These are phyloP conservation scores for Hemileccinum impolitum DNA, from an alignment of 768 basidiomycete species.

Conservation along the genomic window DNA sequence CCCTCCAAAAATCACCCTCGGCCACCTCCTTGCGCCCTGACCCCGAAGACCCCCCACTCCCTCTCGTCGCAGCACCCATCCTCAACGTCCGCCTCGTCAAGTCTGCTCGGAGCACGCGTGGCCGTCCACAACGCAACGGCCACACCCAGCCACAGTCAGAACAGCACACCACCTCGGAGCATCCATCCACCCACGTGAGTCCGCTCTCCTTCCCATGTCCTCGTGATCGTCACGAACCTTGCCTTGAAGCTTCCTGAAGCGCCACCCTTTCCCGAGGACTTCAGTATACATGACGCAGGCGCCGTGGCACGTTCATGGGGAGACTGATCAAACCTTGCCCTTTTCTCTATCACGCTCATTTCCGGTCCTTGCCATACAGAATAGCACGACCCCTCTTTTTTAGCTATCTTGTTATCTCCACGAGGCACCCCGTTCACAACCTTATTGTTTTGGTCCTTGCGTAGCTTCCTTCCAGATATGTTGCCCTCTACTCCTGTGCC, in stretches of 20 bases:
- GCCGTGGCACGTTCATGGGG: constrained; percentile 35
- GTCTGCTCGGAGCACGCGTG: constrained; percentile 16
- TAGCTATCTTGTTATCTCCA: constrained; percentile 32
- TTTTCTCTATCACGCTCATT: constrained; percentile 29
- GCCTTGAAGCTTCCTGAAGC: constrained; percentile 4
- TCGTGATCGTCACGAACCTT: constrained; percentile 8
- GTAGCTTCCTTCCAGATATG: constrained; percentile 25
- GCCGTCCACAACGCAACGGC: constrained; percentile 21
- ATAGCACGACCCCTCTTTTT: constrained; percentile 20
- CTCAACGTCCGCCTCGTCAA: constrained; percentile 28
- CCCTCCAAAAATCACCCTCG: constrained; percentile 21
- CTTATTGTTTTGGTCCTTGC: constrained; percentile 20
- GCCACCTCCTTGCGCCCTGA: constrained; percentile 24
- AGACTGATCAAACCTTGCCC: constrained; percentile 21
- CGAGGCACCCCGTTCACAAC: constrained; percentile 25
- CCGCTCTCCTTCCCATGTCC: background rate
- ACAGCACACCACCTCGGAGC: too few species aligned
- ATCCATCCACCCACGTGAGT: too few species aligned
- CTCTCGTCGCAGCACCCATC: background rate
- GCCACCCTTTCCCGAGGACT: constrained; percentile 23
- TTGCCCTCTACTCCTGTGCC: constrained; percentile 26
- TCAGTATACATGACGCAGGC: constrained; percentile 29
- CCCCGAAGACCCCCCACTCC: background rate
- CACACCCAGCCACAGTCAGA: background rate
- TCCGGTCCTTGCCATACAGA: constrained; percentile 25